Percentiles rank a stretch among this genome's conserved stretches.
Conservation (phyloP, 352 stramenopile species). For the Plasmopara muralis region DNA sequence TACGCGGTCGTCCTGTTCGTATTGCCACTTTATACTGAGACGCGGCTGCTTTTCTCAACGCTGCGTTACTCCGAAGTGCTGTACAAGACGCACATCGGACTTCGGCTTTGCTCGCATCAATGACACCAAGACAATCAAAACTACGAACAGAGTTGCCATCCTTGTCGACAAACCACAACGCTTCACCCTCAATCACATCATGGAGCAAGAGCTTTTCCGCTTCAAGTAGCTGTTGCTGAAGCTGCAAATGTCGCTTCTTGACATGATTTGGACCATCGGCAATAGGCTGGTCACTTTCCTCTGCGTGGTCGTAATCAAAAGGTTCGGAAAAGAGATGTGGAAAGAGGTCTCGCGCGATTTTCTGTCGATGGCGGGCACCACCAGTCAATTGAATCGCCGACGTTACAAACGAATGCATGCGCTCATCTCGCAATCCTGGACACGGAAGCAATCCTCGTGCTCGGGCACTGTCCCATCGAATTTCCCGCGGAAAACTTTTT, state of each 20-base stretch:
- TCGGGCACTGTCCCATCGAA: slow-evolving; percentile 47
- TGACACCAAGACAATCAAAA: slow-evolving; percentile 51
- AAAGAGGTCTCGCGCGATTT: slow-evolving; percentile 67
- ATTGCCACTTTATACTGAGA: slow-evolving; percentile 35
- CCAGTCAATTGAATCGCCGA: slow-evolving; percentile 56
- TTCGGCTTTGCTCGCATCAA: slow-evolving; percentile 37
- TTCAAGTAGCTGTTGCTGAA: slow-evolving; percentile 32
- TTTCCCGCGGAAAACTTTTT: slow-evolving; percentile 47
- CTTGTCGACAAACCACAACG: slow-evolving; percentile 76
- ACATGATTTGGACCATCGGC: neutral
- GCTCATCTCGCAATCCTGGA: slow-evolving; percentile 54
- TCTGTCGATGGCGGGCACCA: slow-evolving; percentile 48
- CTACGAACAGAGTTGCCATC: slow-evolving; percentile 63
- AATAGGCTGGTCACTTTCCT: slow-evolving; percentile 5
- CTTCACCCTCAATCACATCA: slow-evolving; percentile 66
- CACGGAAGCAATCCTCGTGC: slow-evolving; percentile 42
- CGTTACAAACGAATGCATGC: slow-evolving; percentile 46
- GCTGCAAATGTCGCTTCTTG: slow-evolving; percentile 22
- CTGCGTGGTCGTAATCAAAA: slow-evolving; percentile 10
- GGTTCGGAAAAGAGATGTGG: slow-evolving; percentile 43
- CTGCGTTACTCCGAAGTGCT: slow-evolving; percentile 44
- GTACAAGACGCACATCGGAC: slow-evolving; percentile 36
- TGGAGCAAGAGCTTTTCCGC: slow-evolving; percentile 58
- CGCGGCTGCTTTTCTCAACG: slow-evolving; percentile 35
- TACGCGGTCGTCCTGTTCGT: slow-evolving; percentile 22